A percentile compares a stretch with the other conserved stretches of the same genome.
These are phyloP conservation scores for Gentiana macrophylla DNA, from an alignment of 257 asterid species.

Conservation along the genomic window DNA sequence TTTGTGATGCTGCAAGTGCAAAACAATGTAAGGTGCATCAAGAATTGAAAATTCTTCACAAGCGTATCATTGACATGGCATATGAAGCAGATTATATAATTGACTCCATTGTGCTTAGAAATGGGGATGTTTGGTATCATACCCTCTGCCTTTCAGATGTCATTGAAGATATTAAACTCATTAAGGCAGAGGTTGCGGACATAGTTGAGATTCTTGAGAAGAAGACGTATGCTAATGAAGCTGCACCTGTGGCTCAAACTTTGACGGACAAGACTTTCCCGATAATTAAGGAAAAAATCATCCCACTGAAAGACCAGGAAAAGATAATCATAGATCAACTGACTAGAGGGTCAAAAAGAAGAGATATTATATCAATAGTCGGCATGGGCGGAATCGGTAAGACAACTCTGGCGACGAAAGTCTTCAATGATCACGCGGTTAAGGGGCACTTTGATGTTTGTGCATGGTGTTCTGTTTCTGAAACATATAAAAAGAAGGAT, in stretches of 20 bases:
- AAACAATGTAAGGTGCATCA: no score
- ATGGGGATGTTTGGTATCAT: background rate
- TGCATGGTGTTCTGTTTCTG: background rate
- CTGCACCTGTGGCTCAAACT: background rate
- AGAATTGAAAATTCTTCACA: background rate
- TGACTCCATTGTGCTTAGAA: constrained; percentile 1
- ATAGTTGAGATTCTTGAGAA: background rate
- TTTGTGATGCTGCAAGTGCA: no score
- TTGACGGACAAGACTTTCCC: background rate
- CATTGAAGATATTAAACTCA: background rate
- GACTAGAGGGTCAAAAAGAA: background rate
- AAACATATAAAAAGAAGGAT: background rate
- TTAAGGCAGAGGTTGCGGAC: background rate
- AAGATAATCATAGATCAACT: background rate
- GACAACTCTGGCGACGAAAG: constrained; percentile 3
- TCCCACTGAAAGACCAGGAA: constrained; percentile 7
- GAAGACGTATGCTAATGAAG: no score
- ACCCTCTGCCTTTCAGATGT: background rate
- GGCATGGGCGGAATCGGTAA: constrained; percentile 9
- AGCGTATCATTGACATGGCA: background rate
- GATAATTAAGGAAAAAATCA: background rate
- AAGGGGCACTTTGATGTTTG: background rate
- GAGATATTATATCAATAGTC: background rate
- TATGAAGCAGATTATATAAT: constrained; percentile 5
- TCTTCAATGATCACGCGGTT: background rate